A percentile compares a stretch with the other conserved stretches of the same genome.
These are phyloP conservation scores for Rutstroemia sp. DNA, from an alignment of 2,329 filamentous ascomycete species.

Conservation along the genomic window DNA sequence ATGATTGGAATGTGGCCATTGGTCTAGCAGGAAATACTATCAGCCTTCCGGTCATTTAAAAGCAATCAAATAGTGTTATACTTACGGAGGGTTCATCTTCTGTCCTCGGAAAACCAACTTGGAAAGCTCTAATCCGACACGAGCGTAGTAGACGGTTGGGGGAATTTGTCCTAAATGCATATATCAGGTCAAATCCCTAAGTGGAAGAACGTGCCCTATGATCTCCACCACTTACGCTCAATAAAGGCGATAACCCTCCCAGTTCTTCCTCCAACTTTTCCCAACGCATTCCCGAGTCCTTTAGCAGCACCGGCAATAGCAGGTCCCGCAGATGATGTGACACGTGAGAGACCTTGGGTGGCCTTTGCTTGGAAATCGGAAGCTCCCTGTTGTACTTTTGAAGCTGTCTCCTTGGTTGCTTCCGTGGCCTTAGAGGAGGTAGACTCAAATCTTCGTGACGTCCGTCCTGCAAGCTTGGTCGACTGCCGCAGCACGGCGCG, in stretches of 20 bases:
- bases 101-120: slow-evolving; percentile 83
- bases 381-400: slow-evolving; percentile 36
- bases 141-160: slow-evolving; percentile 83
- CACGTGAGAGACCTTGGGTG: slow-evolving; percentile 73
- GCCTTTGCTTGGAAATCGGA: slow-evolving; percentile 56
- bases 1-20: slow-evolving; percentile 74
- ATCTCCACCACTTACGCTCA: slow-evolving; percentile 61
- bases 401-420: slow-evolving; percentile 36
- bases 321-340: slow-evolving; percentile 71
- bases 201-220: slow-evolving; percentile 8
- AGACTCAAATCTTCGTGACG: slow-evolving; percentile 48
- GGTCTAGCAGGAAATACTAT: slow-evolving; percentile 45
- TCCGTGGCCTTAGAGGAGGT: slow-evolving; percentile 42
- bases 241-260: slow-evolving; percentile 71
- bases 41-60: background rate
- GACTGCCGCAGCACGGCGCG: slow-evolving; percentile 27
- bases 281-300: slow-evolving; percentile 57
- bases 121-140: slow-evolving; percentile 77
- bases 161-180: slow-evolving; percentile 65
- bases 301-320: slow-evolving; percentile 67
- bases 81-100: slow-evolving; percentile 95
- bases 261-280: slow-evolving; percentile 75
- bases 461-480: slow-evolving; percentile 22
- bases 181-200: slow-evolving; percentile 16
- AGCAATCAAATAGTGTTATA: slow-evolving; percentile 16